These are phyloP conservation scores for Neofusicoccum umdonicola DNA, from an alignment of 2,329 filamentous ascomycete species.

Conservation along the genomic window DNA sequence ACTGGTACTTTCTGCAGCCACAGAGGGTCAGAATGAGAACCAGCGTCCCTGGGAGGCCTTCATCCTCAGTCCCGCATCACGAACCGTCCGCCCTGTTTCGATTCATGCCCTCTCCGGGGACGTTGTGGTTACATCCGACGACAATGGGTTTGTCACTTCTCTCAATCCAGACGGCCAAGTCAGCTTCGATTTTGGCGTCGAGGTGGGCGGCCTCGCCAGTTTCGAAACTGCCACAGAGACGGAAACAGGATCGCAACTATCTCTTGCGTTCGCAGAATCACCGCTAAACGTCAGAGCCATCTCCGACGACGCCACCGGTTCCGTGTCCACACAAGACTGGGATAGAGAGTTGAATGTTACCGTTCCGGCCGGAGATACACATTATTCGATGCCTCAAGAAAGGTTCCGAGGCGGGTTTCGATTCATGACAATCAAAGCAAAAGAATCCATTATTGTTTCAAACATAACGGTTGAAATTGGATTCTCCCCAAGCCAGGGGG, in stretches of 20 bases:
- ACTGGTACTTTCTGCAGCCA: too few species aligned
- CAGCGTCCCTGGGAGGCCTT: not conserved
- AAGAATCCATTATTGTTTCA: slow-evolving; percentile 29
- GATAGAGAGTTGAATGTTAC: slow-evolving; percentile 46
- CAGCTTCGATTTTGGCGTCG: slow-evolving; percentile 56
- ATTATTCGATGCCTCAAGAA: slow-evolving; percentile 43
- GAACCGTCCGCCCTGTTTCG: not conserved
- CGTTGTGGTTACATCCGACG: not conserved
- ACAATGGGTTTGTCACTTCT: not conserved
- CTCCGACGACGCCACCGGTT: slow-evolving; percentile 42
- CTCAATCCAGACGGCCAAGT: not conserved
- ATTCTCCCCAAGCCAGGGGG: slow-evolving; percentile 51
- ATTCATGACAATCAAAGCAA: slow-evolving; percentile 39
- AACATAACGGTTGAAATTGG: slow-evolving; percentile 44
- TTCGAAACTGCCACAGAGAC: slow-evolving; percentile 46
- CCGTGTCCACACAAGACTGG: slow-evolving; percentile 41
- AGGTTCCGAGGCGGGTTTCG: slow-evolving; percentile 53
- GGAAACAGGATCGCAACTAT: slow-evolving; percentile 32
- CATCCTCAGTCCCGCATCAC: not conserved
- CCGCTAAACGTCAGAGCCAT: slow-evolving; percentile 44
- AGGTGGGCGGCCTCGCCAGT: slow-evolving; percentile 57
- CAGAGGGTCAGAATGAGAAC: too few species aligned
- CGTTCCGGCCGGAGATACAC: slow-evolving; percentile 27
- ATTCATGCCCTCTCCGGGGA: not conserved
- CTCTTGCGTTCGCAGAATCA: slow-evolving; percentile 43